phyloP scores from a whole-genome alignment of 257 asterid genomes.

The Coffea eugenioides region DNA sequence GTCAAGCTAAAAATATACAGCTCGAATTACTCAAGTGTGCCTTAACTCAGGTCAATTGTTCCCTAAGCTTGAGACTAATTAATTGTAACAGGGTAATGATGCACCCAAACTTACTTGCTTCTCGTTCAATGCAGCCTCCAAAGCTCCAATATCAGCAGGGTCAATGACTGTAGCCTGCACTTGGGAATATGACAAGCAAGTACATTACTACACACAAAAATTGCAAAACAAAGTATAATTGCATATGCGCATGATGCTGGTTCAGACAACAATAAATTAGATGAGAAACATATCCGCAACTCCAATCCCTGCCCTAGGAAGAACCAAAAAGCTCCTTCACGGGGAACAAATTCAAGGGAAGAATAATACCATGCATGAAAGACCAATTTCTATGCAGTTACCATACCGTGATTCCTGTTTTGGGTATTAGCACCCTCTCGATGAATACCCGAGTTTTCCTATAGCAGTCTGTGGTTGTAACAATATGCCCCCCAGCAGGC shows the following conservation, averaged over 20 bases:
- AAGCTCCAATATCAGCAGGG: constrained; percentile 85
- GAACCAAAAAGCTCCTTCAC: too few species aligned
- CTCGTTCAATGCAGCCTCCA: constrained; percentile 67
- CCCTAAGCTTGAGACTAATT: not conserved
- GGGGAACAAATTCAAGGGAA: not conserved
- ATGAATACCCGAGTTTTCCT: constrained; percentile 85
- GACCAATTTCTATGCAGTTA: too few species aligned
- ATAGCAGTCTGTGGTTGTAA: constrained; percentile 91
- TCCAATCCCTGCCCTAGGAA: not conserved
- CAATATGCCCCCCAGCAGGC: constrained; percentile 94
- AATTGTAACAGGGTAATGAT: not conserved
- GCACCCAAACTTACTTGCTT: constrained; percentile 48
- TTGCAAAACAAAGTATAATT: constrained; percentile 7
- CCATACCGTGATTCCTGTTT: constrained; percentile 82
- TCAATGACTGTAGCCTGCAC: constrained; percentile 90
- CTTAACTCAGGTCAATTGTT: not conserved
- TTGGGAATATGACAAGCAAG: not conserved
- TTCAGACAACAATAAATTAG: not conserved
- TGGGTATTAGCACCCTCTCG: constrained; percentile 70
- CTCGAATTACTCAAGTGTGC: not conserved
- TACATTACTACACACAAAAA: not conserved
- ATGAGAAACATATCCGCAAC: not conserved
- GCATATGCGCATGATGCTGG: not conserved
- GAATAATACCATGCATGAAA: not conserved
- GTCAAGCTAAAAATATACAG: not conserved